Conservation (phyloP, 441 rosid species). For the Euphorbia schlechtendalii region DNA sequence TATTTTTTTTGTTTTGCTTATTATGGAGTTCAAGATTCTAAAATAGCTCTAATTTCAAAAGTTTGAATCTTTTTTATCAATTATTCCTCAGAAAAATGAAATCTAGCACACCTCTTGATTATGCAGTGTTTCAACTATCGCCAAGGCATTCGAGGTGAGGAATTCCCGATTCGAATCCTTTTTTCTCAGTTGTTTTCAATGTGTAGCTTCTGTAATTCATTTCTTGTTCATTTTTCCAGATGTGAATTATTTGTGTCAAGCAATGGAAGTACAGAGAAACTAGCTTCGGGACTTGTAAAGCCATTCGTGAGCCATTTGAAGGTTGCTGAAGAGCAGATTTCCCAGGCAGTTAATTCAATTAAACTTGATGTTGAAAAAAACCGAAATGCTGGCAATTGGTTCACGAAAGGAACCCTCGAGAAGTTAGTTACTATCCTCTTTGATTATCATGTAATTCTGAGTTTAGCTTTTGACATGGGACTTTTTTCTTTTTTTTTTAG, state of each 20-base stretch:
- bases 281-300: conserved; percentile 85
- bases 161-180: conserved; percentile 9
- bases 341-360: conserved; percentile 49
- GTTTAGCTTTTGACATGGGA: conserved; percentile 21
- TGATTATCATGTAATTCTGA: conserved; percentile 7
- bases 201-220: conserved; percentile 10
- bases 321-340: conserved; percentile 81
- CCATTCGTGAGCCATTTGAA: conserved; percentile 88
- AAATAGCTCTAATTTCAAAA: conserved; percentile 5
- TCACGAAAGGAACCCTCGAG: conserved; percentile 94
- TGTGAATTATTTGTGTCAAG: conserved; percentile 83
- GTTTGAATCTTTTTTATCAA: too few species aligned
- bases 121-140: conserved; percentile 84
- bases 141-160: conserved; percentile 77
- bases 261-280: conserved; percentile 67
- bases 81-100: conserved; percentile 41
- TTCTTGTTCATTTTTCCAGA: conserved; percentile 35
- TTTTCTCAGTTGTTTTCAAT: conserved; percentile 6
- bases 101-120: conserved; percentile 58
- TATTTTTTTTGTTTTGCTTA: conserved; percentile 11
- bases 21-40: conserved; percentile 8
- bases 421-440: conserved; percentile 43
- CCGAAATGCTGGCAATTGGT: conserved; percentile 61
- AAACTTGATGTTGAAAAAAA: conserved; percentile 60
- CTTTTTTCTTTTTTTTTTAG: conserved; percentile 43